Evolutionary conservation across 768 basidiomycete species (phyloP).

Genomic region (Suillus discolor): DNA sequence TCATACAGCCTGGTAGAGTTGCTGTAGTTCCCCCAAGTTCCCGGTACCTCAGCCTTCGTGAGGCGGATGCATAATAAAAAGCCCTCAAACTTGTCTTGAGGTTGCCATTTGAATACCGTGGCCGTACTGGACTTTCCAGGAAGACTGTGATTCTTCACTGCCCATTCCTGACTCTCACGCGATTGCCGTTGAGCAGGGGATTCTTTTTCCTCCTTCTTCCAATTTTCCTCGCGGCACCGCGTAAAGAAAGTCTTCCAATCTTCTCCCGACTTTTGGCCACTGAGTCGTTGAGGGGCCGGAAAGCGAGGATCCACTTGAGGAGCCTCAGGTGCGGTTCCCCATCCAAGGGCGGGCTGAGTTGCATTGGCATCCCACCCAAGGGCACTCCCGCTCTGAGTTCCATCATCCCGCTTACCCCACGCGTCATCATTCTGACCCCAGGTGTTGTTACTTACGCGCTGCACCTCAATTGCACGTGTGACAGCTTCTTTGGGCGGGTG

Average conservation of each 20-base stretch:
- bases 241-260: not conserved
- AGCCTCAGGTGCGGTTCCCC: not conserved
- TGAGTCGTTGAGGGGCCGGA: not conserved
- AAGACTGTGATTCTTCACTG: not conserved
- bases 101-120: not conserved
- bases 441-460: no score
- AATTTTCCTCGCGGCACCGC: not conserved
- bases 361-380: not conserved
- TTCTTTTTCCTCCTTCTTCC: not conserved
- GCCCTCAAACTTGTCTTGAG: not conserved
- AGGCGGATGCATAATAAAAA: not conserved
- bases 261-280: not conserved
- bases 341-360: not conserved
- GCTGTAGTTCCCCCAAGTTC: not conserved
- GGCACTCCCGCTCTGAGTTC: not conserved
- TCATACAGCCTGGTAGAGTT: not conserved
- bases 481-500: no score
- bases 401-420: not conserved
- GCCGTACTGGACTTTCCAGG: not conserved
- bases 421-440: no score
- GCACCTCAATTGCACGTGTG: no score
- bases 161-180: not conserved
- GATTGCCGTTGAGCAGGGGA: not conserved
- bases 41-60: not conserved
- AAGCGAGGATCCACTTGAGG: not conserved